A percentile compares a stretch with the other conserved stretches of the same genome.
phyloP scores from a whole-genome alignment of 805 yeast genomes.

The Wickerhamiella qilinensis region DNA sequence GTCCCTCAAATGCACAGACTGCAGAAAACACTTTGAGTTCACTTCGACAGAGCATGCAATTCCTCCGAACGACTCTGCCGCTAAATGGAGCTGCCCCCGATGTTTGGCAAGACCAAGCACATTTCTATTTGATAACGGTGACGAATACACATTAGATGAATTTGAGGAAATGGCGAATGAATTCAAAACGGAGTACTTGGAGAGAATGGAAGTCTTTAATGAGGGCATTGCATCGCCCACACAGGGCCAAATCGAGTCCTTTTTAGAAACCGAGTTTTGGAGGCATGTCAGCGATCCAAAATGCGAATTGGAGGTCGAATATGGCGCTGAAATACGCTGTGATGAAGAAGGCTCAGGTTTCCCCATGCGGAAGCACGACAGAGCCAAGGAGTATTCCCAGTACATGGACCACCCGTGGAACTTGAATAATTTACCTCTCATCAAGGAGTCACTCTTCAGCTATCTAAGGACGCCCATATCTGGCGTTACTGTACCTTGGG shows the following conservation, averaged over 20 bases:
- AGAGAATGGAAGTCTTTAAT: not conserved
- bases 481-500: conserved; percentile 95
- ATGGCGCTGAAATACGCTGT: conserved; percentile 26
- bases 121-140: conserved; percentile 70
- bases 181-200: conserved; percentile 31
- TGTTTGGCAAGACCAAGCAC: conserved; percentile 80
- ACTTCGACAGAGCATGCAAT: conserved; percentile 30
- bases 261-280: conserved; percentile 24
- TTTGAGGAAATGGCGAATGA: conserved; percentile 41
- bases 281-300: conserved; percentile 18
- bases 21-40: conserved; percentile 54
- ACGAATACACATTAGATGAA: conserved; percentile 38
- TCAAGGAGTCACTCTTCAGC: conserved; percentile 20
- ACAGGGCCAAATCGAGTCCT: conserved; percentile 10
- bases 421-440: conserved; percentile 22
- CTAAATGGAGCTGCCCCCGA: conserved; percentile 65
- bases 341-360: conserved; percentile 25
- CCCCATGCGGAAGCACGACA: conserved; percentile 11
- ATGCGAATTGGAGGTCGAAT: conserved; percentile 23
- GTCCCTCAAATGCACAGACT: conserved; percentile 48
- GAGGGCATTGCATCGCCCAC: too few relatives aligned
- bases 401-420: conserved; percentile 25
- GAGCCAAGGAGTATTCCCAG: conserved; percentile 8
- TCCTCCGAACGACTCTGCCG: conserved; percentile 26
- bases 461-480: conserved; percentile 31